These are phyloP conservation scores for Botryococcus braunii DNA, from an alignment of 163 green algal species.

Conservation along the genomic window DNA sequence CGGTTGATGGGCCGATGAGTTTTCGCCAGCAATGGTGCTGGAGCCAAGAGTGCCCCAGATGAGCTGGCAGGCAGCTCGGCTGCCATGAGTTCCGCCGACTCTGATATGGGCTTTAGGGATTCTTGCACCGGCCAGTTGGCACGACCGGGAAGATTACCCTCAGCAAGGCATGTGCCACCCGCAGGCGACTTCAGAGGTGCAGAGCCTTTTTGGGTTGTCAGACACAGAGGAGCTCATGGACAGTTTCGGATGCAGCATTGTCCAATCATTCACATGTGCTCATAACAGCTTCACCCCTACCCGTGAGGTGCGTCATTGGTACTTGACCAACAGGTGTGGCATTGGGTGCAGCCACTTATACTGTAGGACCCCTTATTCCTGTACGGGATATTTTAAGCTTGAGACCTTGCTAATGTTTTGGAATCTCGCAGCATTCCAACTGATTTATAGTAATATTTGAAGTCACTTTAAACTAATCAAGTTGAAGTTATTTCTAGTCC, in stretches of 20 bases:
- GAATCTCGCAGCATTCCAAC: too few species aligned
- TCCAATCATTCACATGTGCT: conserved; percentile 40
- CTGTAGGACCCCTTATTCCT: too few species aligned
- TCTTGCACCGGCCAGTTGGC: too few species aligned
- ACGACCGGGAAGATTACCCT: background rate
- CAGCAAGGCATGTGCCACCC: too few species aligned
- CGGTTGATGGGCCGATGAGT: background rate
- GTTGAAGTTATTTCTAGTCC: too few species aligned
- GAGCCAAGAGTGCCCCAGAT: background rate
- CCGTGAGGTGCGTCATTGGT: conserved; percentile 27
- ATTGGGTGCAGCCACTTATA: background rate
- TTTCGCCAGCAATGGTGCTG: background rate
- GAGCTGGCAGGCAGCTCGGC: background rate
- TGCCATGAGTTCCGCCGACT: background rate
- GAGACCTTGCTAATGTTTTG: too few species aligned
- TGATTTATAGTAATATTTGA: too few species aligned
- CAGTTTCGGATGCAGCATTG: conserved; percentile 3
- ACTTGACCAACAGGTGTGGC: background rate
- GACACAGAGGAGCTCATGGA: conserved; percentile 23
- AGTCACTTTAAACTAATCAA: too few species aligned
- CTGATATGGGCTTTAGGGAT: too few species aligned
- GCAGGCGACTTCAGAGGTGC: conserved; percentile 5
- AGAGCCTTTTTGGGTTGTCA: conserved; percentile 11
- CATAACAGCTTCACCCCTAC: conserved; percentile 58
- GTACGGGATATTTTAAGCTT: too few species aligned